A percentile compares a stretch with the other conserved stretches of the same genome.
phyloP scores from a whole-genome alignment of 2,329 filamentous ascomycete species.

The Clarireedia paspali region DNA sequence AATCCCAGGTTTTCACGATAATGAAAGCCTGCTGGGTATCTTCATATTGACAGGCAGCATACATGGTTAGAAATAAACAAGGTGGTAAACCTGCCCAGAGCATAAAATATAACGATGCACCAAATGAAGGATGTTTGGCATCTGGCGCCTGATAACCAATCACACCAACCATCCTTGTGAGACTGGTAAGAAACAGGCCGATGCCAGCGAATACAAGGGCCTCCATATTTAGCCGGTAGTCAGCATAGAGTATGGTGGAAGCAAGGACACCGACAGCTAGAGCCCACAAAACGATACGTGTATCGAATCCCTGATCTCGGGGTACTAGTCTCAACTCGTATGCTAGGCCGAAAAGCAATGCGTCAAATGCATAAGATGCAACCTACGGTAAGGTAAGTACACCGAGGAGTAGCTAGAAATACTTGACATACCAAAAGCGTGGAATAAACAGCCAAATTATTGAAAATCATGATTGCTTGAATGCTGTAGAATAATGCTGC shows the following conservation, averaged over 20 bases:
- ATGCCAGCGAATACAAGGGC: conserved; percentile 15
- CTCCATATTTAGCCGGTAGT: conserved; percentile 20
- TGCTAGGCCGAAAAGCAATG: conserved; percentile 19
- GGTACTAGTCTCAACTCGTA: conserved; percentile 12
- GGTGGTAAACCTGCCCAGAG: conserved; percentile 20
- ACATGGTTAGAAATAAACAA: conserved; percentile 17
- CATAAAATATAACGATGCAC: conserved; percentile 17
- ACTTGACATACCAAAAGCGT: conserved; percentile 20
- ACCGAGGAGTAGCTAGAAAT: neutral
- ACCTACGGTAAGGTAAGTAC: conserved; percentile 18
- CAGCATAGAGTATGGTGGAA: conserved; percentile 12
- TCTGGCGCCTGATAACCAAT: conserved; percentile 15
- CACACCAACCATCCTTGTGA: conserved; percentile 18
- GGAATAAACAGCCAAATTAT: conserved; percentile 22
- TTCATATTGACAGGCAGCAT: conserved; percentile 19
- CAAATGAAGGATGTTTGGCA: conserved; percentile 15
- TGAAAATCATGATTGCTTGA: conserved; percentile 17
- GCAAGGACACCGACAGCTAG: conserved; percentile 13
- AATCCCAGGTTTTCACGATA: conserved; percentile 16
- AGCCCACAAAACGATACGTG: conserved; percentile 12
- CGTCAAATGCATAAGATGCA: conserved; percentile 24
- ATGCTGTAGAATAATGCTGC: conserved; percentile 6
- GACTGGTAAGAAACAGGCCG: conserved; percentile 17
- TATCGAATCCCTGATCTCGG: conserved; percentile 11
- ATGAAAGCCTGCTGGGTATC: conserved; percentile 15